Percentiles rank a stretch among this genome's conserved stretches.
Conservation (phyloP, 768 basidiomycete genomes). For the Naganishia onofrii region DNA sequence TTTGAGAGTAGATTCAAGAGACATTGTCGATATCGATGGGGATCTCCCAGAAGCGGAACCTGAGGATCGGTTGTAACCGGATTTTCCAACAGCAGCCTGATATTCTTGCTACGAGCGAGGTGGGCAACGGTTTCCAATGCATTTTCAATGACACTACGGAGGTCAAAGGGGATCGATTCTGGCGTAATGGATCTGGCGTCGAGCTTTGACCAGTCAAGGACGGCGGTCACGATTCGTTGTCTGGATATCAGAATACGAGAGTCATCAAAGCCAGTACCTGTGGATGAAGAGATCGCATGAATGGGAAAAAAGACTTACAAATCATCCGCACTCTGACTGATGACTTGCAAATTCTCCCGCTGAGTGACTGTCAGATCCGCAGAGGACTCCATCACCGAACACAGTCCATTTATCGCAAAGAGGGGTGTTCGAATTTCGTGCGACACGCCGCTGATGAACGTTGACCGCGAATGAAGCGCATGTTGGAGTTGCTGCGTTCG, state of each 20-base stretch:
- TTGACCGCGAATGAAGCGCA: conserved; percentile 21
- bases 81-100: conserved; percentile 42
- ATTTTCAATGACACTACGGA: conserved; percentile 42
- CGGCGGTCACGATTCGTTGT: conserved; percentile 43
- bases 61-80: conserved; percentile 39
- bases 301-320: conserved; percentile 24
- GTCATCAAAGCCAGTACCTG: background rate
- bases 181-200: conserved; percentile 38
- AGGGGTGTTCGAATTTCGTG: conserved; percentile 48
- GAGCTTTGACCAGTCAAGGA: conserved; percentile 38
- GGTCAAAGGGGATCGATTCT: conserved; percentile 41
- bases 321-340: conserved; percentile 40
- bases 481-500: conserved; percentile 30
- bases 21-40: conserved; percentile 44
- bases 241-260: background rate
- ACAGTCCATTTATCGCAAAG: conserved; percentile 37
- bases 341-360: conserved; percentile 40
- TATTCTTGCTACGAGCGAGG: conserved; percentile 39
- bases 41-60: conserved; percentile 38
- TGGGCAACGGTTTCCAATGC: conserved; percentile 40
- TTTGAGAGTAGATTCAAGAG: conserved; percentile 41
- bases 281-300: no score
- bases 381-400: conserved; percentile 42
- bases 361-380: conserved; percentile 40
- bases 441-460: conserved; percentile 34